Evolutionary conservation across 2,329 filamentous ascomycete genomes (phyloP).

Genomic region (Colletotrichum cordylinicola): DNA sequence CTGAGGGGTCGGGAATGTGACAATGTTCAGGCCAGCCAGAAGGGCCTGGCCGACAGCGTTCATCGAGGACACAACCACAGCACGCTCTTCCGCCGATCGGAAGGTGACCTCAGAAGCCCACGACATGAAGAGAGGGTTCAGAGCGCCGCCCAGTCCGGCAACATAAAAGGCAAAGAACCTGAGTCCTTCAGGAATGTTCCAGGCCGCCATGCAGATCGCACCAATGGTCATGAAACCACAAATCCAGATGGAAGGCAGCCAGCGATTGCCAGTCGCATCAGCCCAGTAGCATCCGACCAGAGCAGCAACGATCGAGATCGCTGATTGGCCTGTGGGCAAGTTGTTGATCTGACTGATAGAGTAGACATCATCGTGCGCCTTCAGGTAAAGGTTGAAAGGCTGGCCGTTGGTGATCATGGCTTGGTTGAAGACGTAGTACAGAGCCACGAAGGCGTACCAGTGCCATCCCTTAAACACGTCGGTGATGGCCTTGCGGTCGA

Average conservation of each 20-base stretch:
- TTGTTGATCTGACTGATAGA: conserved; percentile 57
- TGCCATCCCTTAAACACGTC: conserved; percentile 43
- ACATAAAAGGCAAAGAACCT: conserved; percentile 59
- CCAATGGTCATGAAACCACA: conserved; percentile 2
- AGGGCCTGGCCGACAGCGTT: background rate
- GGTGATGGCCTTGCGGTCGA: conserved; percentile 39
- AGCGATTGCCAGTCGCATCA: conserved; percentile 69
- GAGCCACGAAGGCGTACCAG: conserved; percentile 37
- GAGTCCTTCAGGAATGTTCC: conserved; percentile 60
- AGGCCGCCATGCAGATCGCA: conserved; percentile 51
- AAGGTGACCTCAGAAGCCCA: conserved; percentile 8
- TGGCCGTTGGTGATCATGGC: conserved; percentile 44
- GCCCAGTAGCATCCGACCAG: conserved; percentile 65
- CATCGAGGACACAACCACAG: conserved; percentile 2
- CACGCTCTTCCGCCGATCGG: background rate
- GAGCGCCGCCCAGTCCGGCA: background rate
- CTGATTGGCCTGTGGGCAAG: conserved; percentile 62
- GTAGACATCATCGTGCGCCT: conserved; percentile 48
- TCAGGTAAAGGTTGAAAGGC: conserved; percentile 48
- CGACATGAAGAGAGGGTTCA: background rate
- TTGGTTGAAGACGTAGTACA: conserved; percentile 53
- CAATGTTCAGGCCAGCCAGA: background rate
- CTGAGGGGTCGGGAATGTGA: conserved; percentile 1
- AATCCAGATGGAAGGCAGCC: conserved; percentile 41
- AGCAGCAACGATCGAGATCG: conserved; percentile 63